Evolutionary conservation across 139 green algal species (phyloP).

Genomic region (Chlorella sorokiniana): DNA sequence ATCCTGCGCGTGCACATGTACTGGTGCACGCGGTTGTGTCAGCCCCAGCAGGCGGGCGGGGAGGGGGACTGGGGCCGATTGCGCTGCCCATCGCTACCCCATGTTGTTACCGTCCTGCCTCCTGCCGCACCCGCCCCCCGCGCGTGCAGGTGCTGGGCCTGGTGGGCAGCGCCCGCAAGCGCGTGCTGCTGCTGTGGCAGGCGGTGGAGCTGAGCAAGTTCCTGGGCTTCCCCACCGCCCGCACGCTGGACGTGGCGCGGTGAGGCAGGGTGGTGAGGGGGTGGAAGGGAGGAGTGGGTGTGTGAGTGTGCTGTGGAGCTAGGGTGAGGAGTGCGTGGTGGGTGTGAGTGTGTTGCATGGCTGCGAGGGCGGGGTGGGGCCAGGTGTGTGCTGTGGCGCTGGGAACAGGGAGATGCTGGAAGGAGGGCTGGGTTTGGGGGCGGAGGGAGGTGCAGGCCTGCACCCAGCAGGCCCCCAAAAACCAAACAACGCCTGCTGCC

Average conservation of each 20-base stretch:
- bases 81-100: not conserved
- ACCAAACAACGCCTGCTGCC: not conserved
- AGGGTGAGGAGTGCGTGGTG: too few species aligned
- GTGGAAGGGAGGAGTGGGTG: slow-evolving; percentile 14
- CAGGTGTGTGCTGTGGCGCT: too few species aligned
- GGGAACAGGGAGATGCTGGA: too few species aligned
- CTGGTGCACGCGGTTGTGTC: too few species aligned
- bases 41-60: too few species aligned
- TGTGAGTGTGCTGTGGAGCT: not conserved
- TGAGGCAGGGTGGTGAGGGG: not conserved
- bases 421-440: too few species aligned
- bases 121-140: too few species aligned
- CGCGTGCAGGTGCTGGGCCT: slow-evolving; percentile 69
- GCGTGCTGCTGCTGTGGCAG: slow-evolving; percentile 78
- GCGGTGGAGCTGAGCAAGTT: slow-evolving; percentile 62
- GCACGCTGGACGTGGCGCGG: slow-evolving; percentile 48
- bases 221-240: slow-evolving; percentile 46
- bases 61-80: too few species aligned
- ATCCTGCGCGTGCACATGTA: too few species aligned
- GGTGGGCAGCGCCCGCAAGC: slow-evolving; percentile 65
- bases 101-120: not conserved
- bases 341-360: too few species aligned
- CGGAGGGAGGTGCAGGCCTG: too few species aligned
- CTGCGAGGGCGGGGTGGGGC: too few species aligned
- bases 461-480: not conserved